phyloP scores from a whole-genome alignment of 1,284 basidiomycete species.

The Marasmius fiardii region DNA sequence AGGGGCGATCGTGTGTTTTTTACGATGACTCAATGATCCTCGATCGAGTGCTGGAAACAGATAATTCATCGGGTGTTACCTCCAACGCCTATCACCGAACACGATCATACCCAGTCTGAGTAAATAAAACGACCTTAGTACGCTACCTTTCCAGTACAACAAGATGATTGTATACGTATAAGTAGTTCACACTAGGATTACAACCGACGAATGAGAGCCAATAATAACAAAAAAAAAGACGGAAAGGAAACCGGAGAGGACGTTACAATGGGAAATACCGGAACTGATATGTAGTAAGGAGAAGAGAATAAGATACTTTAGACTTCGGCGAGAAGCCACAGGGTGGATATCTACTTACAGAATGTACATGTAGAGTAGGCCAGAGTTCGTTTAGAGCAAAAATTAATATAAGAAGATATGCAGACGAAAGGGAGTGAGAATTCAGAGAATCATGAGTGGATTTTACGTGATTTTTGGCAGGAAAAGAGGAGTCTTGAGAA shows the following conservation, averaged over 20 bases:
- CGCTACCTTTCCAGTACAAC: background rate
- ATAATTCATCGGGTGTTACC: too few relatives aligned
- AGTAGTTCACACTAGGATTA: background rate
- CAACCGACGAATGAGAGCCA: background rate
- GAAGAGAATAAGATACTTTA: conserved; percentile 4
- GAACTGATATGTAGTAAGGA: background rate
- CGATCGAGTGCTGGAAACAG: too few relatives aligned
- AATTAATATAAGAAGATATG: background rate
- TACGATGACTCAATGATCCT: too few relatives aligned
- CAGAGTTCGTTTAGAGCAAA: background rate
- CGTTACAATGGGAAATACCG: background rate
- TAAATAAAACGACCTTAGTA: too few relatives aligned
- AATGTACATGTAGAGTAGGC: background rate
- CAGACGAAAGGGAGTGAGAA: background rate
- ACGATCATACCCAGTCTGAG: too few relatives aligned
- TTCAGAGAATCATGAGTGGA: background rate
- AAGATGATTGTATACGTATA: too few relatives aligned
- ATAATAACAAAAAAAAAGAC: background rate
- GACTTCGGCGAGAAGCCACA: background rate
- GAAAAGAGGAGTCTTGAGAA: too few relatives aligned
- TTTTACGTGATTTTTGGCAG: too few relatives aligned
- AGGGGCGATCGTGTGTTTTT: too few relatives aligned
- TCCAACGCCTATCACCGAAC: too few relatives aligned
- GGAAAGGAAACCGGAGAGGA: background rate
- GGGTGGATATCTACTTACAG: background rate